Evolutionary conservation across 768 basidiomycete genomes (phyloP).

Genomic region (Boletus fagicola): DNA sequence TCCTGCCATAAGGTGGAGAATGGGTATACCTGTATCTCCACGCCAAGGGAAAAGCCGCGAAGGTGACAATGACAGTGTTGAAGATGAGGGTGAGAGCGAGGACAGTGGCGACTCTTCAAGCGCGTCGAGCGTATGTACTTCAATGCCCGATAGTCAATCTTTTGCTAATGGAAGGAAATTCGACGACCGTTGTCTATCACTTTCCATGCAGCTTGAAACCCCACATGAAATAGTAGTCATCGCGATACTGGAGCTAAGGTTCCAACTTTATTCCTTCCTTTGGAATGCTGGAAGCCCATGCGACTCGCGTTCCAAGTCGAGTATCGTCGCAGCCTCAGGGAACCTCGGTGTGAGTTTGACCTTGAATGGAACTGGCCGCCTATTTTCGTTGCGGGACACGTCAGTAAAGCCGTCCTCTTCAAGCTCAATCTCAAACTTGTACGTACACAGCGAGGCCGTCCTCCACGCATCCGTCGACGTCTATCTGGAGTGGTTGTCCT

Average conservation of each 20-base stretch:
- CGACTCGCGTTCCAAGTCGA: constrained; percentile 7
- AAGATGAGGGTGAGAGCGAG: no score
- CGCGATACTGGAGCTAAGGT: not conserved
- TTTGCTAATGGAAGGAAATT: not conserved
- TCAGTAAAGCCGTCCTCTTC: not conserved
- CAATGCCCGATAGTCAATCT: not conserved
- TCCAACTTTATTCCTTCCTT: not conserved
- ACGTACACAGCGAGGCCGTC: constrained; percentile 9
- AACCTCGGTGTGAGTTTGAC: constrained; percentile 4
- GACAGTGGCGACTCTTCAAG: no score
- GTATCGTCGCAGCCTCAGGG: constrained; percentile 7
- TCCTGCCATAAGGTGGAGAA: no score
- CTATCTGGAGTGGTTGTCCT: constrained; percentile 2
- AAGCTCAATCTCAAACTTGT: not conserved
- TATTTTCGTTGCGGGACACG: not conserved
- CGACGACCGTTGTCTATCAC: not conserved
- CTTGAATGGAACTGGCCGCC: constrained; percentile 5
- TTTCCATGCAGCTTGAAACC: not conserved
- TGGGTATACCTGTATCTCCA: no score
- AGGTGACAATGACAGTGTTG: no score
- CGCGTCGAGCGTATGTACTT: no score
- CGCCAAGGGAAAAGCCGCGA: no score
- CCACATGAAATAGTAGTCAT: not conserved
- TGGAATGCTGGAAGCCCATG: constrained; percentile 1
- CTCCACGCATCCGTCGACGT: constrained; percentile 7